Base-by-base conservation (phyloP, 2,329 filamentous ascomycete genomes). In the Aspergillus ochraceus region DNA sequence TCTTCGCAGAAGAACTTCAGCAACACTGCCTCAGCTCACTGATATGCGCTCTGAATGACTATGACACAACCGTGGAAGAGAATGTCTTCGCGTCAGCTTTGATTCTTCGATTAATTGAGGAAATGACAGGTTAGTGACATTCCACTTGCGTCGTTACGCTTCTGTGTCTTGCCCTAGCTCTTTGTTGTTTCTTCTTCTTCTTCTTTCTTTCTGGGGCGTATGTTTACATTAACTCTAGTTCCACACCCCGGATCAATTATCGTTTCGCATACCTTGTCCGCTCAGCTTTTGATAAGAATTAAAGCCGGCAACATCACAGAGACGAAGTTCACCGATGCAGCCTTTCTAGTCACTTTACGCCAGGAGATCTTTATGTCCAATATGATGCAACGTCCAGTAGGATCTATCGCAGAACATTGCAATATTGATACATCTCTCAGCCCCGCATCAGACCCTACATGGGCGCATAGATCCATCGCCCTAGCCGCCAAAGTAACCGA, bases 291-390 rank as follows among this genome's bases (percentile, higher is more conserved):
- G 14, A 24, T 55, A 20, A 42, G 54, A 2, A 49, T 55, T 1
- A 55, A 39, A 36, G 54, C 49, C 22, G 56, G 56, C 14, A 29
- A 22, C 22, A 22, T 58, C 42, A 36, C 3, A 8, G n/a, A 36
- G 11, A 49, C 56, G 5, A 52, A 50, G 8, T 58, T 58, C 42
- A 58, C 39, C 6, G 56, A 58, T 29, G 56, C 56, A 9, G 56
- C 50, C 19, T 53, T 53, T 19, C 46, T 58, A 11, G 56, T 58
- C 12, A 49, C 46, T n/a, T n/a, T 54, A 19, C 50, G 50, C n/a
- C 51, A 53, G 17, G 56, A 58, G 6, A 58, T 54, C 19, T 46
- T 53, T 4, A 45, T 58, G 20, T 49, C 50, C 10, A 58, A 58
- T 26, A 10, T 58, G 29, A 53, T 32, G 12, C 50, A 54, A 49